Evolutionary conservation across 345 rosid genomes (phyloP).

Genomic region (Pistacia vera): DNA sequence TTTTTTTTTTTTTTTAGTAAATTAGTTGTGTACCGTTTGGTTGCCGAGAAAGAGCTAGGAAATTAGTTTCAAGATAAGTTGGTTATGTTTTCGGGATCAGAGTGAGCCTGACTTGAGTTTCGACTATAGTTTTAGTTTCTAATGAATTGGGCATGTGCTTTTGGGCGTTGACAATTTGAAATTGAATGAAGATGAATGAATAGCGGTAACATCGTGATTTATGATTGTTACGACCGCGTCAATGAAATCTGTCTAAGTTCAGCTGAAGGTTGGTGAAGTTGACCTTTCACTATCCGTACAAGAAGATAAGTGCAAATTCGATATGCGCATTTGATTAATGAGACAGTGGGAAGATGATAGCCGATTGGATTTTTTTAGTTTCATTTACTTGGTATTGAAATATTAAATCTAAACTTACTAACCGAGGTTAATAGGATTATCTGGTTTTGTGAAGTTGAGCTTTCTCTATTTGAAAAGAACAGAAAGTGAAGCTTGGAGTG

Average conservation of each 20-base stretch:
- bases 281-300: background rate
- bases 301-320: background rate
- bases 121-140: background rate
- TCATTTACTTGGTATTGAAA: background rate
- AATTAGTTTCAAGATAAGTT: background rate
- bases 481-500: background rate
- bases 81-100: constrained; percentile 1
- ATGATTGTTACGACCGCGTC: background rate
- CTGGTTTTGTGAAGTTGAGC: background rate
- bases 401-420: background rate
- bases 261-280: background rate
- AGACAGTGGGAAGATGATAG: background rate
- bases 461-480: background rate
- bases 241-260: background rate
- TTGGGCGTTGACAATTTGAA: background rate
- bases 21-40: background rate
- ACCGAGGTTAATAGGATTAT: background rate
- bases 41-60: background rate
- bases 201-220: background rate
- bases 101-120: constrained; percentile 6
- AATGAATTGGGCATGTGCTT: background rate
- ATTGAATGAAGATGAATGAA: background rate
- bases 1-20: background rate
- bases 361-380: background rate
- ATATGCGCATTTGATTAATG: background rate